Base-by-base conservation (phyloP, 2,329 filamentous ascomycete genomes). In the Pseudogymnoascus sp. region DNA sequence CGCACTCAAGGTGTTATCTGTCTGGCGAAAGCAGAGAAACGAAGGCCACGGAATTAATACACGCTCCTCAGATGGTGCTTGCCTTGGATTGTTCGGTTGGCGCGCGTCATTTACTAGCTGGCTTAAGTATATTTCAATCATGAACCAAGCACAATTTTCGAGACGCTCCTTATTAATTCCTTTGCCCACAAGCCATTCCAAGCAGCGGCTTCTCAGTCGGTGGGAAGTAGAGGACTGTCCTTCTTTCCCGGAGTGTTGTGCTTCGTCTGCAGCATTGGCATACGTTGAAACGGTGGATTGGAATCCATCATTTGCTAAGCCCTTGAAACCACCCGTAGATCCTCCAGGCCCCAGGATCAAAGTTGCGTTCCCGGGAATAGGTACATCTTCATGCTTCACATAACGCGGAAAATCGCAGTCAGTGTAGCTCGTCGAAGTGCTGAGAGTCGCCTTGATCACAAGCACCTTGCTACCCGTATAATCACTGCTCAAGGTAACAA, bases 41-140 rank as follows among this genome's bases (percentile, higher is more conserved):
- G 67, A 64, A 58, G 71, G 71, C 71, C 71, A 73, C 35, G 70
- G 70, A 30, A 73, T 63, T 61, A 70, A 63, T 22, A 66, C 64
- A 12, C 67, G 59, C 22, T 68, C 69, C 14, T 54, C 47, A 11
- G 47, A 54, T 9, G 6, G 4, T 14, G 28, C 47, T 7, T 54
- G 47, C 9, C 47, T 18, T 6, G 28, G 1, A 54, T 33, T 54
- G 16, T 20, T 37, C 6, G 11, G 14, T 12, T 37, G 35, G 12
- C 35, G 35, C 14, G 35, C 35, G 12, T 37, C 35, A 37, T 37
- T 54, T 18, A 33, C n/a, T 3, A 54, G 28, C n/a, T 54, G 47
- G 47, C 11, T 54, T 16, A 54, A 54, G 28, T 54, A 54, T 16
- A 71, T 63, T 59, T 72, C 70, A 6, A 72, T 70, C 59, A 71